A percentile compares a stretch with the other conserved stretches of the same genome.
phyloP scores from a whole-genome alignment of 1,284 basidiomycete species.

The Vanrija sp. region DNA sequence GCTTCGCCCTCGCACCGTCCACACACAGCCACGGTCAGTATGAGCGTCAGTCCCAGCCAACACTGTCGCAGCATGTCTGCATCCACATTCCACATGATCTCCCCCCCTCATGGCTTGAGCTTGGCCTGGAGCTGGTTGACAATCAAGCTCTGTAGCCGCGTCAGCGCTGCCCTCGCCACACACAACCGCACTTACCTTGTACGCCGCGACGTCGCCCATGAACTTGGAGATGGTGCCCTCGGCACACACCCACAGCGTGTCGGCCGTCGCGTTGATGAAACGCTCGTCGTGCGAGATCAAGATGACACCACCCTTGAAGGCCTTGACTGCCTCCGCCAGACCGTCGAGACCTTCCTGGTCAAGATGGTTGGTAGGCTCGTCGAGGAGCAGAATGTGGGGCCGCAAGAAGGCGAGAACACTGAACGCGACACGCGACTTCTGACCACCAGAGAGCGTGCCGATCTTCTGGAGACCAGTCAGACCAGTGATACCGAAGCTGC shows the following conservation, averaged over 20 bases:
- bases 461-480: conserved; percentile 70
- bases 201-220: conserved; percentile 81
- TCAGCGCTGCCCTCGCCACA: too few species aligned
- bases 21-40: too few species aligned
- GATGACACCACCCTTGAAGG: conserved; percentile 87
- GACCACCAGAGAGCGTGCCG: conserved; percentile 68
- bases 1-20: too few species aligned
- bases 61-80: too few species aligned
- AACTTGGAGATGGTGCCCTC: conserved; percentile 80
- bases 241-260: conserved; percentile 65
- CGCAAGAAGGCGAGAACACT: conserved; percentile 81
- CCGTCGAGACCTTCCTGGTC: conserved; percentile 94
- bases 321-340: conserved; percentile 77
- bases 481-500: conserved; percentile 98
- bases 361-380: conserved; percentile 97
- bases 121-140: conserved; percentile 13
- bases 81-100: too few species aligned
- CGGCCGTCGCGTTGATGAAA: conserved; percentile 69
- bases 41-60: too few species aligned
- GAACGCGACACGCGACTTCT: conserved; percentile 95
- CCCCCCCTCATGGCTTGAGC: background rate
- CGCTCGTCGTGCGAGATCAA: conserved; percentile 89
- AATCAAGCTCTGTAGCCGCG: conserved; percentile 51
- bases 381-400: conserved; percentile 82
- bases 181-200: conserved; percentile 55